Evolutionary conservation across 2,329 filamentous ascomycete species (phyloP).

Genomic region (Aspergillus sp.): DNA sequence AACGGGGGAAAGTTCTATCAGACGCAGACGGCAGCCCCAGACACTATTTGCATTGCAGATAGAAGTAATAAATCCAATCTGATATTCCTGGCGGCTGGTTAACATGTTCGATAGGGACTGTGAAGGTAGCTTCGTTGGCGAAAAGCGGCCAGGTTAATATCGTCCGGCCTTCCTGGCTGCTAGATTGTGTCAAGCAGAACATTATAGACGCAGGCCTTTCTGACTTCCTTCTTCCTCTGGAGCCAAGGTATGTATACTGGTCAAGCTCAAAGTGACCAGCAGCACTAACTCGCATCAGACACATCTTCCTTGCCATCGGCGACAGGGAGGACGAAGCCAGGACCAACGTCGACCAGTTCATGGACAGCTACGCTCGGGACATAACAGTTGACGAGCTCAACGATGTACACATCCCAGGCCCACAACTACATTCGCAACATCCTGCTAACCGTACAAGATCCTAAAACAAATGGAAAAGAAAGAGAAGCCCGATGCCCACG

Average conservation of each 20-base stretch:
- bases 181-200: conserved; percentile 62
- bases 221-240: conserved; percentile 55
- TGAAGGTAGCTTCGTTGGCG: conserved; percentile 75
- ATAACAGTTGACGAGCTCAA: conserved; percentile 55
- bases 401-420: conserved; percentile 20
- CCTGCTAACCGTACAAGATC: conserved; percentile 17
- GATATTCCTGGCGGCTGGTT: conserved; percentile 1
- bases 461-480: conserved; percentile 32
- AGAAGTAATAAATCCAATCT: conserved; percentile 43
- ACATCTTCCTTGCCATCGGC: conserved; percentile 63
- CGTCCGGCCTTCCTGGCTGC: conserved; percentile 69
- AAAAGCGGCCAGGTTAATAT: conserved; percentile 64
- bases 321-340: conserved; percentile 46
- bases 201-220: conserved; percentile 45
- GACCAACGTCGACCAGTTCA: conserved; percentile 62
- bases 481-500: conserved; percentile 26
- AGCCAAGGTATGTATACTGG: conserved; percentile 38
- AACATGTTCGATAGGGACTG: conserved; percentile 35
- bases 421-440: neutral
- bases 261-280: conserved; percentile 17
- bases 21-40: conserved; percentile 51
- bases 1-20: conserved; percentile 76
- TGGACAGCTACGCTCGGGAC: conserved; percentile 75
- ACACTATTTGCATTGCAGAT: conserved; percentile 68
- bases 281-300: conserved; percentile 31